Evolutionary conservation across 768 basidiomycete genomes (phyloP).

Genomic region (Dacryopinax spathularia): DNA sequence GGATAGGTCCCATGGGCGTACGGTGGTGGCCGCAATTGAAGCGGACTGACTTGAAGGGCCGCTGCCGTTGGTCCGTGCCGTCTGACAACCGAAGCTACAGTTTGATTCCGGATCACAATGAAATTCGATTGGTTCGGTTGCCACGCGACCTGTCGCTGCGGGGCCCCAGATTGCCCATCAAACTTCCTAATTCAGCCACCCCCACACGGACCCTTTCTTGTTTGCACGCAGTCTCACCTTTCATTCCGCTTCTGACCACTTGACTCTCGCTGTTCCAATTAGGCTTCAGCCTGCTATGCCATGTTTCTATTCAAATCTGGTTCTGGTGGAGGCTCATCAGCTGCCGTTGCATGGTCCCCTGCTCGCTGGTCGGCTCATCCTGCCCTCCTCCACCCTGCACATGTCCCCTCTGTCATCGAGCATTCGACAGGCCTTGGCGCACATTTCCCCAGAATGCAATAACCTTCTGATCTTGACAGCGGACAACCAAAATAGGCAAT

Average conservation of each 20-base stretch:
- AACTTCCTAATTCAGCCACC: neutral
- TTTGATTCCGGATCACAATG: neutral
- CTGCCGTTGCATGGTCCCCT: too few species aligned
- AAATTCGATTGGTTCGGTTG: neutral
- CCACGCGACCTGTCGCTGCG: neutral
- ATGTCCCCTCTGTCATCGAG: neutral
- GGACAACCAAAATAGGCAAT: neutral
- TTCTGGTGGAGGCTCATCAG: neutral
- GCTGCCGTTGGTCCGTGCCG: neutral
- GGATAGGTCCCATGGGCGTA: neutral
- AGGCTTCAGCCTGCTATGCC: neutral
- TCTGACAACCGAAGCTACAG: neutral
- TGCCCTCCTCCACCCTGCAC: neutral
- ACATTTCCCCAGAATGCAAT: neutral
- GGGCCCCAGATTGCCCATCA: neutral
- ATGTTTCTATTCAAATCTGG: neutral
- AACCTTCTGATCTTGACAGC: conserved; percentile 1
- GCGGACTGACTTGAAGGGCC: neutral
- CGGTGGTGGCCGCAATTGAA: neutral
- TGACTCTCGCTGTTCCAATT: neutral
- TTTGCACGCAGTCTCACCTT: neutral
- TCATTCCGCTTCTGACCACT: neutral
- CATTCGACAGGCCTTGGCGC: neutral
- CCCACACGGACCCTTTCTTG: neutral
- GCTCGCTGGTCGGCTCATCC: neutral